These are phyloP conservation scores for Leccinum solheimii DNA, from an alignment of 1,284 basidiomycete genomes.

Conservation along the genomic window DNA sequence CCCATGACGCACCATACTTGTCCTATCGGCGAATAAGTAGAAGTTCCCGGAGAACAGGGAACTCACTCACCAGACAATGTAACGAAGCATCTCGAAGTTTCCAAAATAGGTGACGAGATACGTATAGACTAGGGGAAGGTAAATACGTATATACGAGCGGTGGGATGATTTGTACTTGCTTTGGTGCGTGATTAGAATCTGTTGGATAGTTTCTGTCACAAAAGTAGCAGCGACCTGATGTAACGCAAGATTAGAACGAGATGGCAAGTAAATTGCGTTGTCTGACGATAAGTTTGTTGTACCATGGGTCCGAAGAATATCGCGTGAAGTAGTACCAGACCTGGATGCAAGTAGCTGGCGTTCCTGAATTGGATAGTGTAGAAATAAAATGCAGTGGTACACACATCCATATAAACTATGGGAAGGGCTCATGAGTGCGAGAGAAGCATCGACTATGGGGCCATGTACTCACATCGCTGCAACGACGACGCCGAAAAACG, in stretches of 20 bases:
- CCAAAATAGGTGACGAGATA: constrained; percentile 54
- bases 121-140: constrained; percentile 45
- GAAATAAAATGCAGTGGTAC: constrained; percentile 3
- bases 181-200: constrained; percentile 55
- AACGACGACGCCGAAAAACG: constrained; percentile 49
- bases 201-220: constrained; percentile 53
- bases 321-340: constrained; percentile 53
- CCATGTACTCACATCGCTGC: constrained; percentile 42
- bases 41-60: background rate
- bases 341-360: constrained; percentile 54
- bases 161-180: constrained; percentile 33
- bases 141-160: background rate
- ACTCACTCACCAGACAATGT: constrained; percentile 47
- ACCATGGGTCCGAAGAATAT: constrained; percentile 51
- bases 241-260: background rate
- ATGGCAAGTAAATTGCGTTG: background rate
- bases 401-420: constrained; percentile 54
- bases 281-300: constrained; percentile 44
- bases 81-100: constrained; percentile 35
- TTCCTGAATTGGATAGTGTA: background rate
- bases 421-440: background rate
- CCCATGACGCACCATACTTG: constrained; percentile 36
- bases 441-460: background rate
- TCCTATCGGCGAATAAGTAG: constrained; percentile 37
- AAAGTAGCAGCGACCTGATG: constrained; percentile 48